Base-by-base conservation (phyloP, 495 filamentous ascomycete genomes). In the Penicillium odoratum region DNA sequence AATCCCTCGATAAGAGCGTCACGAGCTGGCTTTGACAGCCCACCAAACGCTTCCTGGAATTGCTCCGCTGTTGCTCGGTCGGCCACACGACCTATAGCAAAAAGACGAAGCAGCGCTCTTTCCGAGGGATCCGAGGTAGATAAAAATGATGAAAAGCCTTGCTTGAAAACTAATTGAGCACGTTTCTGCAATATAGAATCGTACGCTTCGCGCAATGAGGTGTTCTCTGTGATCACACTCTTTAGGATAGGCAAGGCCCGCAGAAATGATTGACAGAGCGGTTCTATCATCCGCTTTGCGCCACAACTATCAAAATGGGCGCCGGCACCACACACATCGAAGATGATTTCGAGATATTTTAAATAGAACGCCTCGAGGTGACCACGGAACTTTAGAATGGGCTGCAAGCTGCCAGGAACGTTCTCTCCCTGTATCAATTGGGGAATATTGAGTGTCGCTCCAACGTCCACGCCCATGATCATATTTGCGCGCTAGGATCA, bases 401-500 rank as follows among this genome's bases (percentile, higher is more conserved):
- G 57, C 16, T 25, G 3, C 5, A 75, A 40, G 18, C 53, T 69
- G 18, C 58, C 71, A 0, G 72, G 69, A 2, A 60, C 54, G 50
- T 66, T 70, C 48, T 75, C 72, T 3, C 66, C 72, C 38, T 74
- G 72, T 2, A 64, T 72, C 5, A 74, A 49, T 44, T 74, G 72
- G 4, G 65, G 60, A 30, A 73, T 64, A 55, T 75, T 74, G 51
- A 83, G 70, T 0, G 69, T 69, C 3, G 74, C 71, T 33, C 78
- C 80, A 5, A 80, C 59, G 36, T 71, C 58, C 51, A 74, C 62
- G 45, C 73, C 67, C 21, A 61, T 62, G 7, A 82, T 61, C 47
- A 82, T 51, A 29, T 68, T 62, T 29, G 36, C 53, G 8, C 48
- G 51, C 5, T 10, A 21, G 16, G 15, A 36, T 48, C 3, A 54